Conservation (phyloP, 2,329 filamentous ascomycete genomes). For the Akanthomyces lecanii region DNA sequence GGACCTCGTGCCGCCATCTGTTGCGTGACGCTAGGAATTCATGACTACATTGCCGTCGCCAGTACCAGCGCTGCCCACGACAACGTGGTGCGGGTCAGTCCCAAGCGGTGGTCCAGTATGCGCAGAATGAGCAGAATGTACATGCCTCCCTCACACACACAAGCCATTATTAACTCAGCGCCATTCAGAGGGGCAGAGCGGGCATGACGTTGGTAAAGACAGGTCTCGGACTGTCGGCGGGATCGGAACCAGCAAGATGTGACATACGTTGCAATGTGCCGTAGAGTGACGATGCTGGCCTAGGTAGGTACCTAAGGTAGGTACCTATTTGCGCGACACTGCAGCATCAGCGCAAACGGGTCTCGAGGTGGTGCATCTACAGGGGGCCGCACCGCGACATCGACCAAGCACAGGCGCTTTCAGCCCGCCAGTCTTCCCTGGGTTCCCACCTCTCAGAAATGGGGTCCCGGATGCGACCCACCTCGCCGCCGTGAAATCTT, state of each 20-base stretch:
- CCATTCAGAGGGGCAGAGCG: background rate
- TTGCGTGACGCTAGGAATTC: constrained; percentile 8
- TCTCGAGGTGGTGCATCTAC: background rate
- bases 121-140: too few species aligned
- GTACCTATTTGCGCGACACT: background rate
- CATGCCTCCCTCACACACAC: too few species aligned
- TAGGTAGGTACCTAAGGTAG: background rate
- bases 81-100: constrained; percentile 14
- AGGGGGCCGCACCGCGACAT: background rate
- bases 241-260: background rate
- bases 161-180: background rate
- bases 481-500: constrained; percentile 7
- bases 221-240: constrained; percentile 9
- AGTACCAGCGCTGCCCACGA: constrained; percentile 14
- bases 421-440: background rate
- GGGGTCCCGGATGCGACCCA: background rate
- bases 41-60: constrained; percentile 6
- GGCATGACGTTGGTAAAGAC: background rate
- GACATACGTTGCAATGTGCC: background rate
- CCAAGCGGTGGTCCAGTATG: background rate
- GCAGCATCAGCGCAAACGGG: constrained; percentile 4
- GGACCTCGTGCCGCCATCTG: background rate
- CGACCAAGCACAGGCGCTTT: background rate
- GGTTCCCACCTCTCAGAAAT: background rate
- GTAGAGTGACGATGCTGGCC: background rate